Evolutionary conservation across 2,329 filamentous ascomycete species (phyloP).

Genomic region (Cercospora sp.): DNA sequence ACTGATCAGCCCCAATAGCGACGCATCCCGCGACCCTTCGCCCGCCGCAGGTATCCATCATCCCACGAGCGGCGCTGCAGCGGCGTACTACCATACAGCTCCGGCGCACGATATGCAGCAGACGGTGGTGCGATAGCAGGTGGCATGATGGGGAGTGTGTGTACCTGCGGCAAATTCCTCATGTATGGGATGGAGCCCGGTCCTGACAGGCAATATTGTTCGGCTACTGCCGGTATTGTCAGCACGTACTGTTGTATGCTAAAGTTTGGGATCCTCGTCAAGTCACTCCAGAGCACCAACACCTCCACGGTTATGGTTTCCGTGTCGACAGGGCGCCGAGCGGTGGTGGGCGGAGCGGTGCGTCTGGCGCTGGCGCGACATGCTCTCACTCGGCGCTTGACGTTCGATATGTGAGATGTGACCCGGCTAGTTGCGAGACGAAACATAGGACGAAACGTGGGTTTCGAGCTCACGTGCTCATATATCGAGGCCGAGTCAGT

Average conservation of each 20-base stretch:
- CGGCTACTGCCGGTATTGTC: conserved; percentile 16
- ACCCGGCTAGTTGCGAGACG: not conserved
- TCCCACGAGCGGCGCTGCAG: conserved; percentile 16
- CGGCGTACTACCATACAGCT: conserved; percentile 19
- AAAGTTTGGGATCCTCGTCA: conserved; percentile 1
- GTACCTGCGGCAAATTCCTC: conserved; percentile 10
- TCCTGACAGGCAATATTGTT: conserved; percentile 11
- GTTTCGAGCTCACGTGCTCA: conserved; percentile 11
- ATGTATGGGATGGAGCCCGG: conserved; percentile 17
- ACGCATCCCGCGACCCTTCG: conserved; percentile 22
- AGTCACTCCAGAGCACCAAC: conserved; percentile 4
- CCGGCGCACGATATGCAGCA: conserved; percentile 24
- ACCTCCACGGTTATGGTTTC: not conserved
- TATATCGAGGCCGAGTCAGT: conserved; percentile 18
- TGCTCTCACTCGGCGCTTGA: not conserved
- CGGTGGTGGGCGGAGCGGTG: not conserved
- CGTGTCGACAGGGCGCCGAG: not conserved
- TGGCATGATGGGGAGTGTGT: conserved; percentile 17
- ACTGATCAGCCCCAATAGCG: conserved; percentile 19
- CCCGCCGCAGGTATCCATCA: conserved; percentile 16
- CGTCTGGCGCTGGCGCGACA: not conserved
- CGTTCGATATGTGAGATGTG: not conserved
- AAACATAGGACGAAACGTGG: not conserved
- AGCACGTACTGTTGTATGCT: conserved; percentile 4
- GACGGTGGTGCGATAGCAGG: conserved; percentile 12